These are phyloP conservation scores for Aegilops tauschii DNA, from an alignment of 176 grass and related monocot genomes.

Conservation along the genomic window DNA sequence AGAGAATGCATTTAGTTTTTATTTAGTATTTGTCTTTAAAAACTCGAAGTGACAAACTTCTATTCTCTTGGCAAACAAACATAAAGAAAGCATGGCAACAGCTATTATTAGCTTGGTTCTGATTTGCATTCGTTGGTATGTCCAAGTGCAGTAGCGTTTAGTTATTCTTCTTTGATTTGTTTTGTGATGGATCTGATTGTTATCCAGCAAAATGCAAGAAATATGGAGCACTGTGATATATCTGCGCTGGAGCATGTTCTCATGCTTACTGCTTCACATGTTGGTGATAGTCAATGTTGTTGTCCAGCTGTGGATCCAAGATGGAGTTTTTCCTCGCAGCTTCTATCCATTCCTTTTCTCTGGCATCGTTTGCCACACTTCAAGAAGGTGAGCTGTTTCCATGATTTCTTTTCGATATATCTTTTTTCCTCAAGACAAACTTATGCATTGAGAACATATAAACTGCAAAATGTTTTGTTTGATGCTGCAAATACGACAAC, in stretches of 20 bases:
- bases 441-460: constrained; percentile 7
- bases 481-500: neutral
- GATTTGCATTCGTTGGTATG: neutral
- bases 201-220: constrained; percentile 62
- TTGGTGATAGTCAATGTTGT: constrained; percentile 53
- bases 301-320: constrained; percentile 58
- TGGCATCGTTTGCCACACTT: constrained; percentile 84
- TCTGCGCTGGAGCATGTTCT: constrained; percentile 80
- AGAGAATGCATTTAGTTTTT: neutral
- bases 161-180: constrained; percentile 9
- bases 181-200: constrained; percentile 16
- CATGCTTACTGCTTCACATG: constrained; percentile 71
- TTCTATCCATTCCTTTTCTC: constrained; percentile 89
- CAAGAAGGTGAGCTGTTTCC: constrained; percentile 66
- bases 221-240: constrained; percentile 27
- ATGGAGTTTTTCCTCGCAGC: constrained; percentile 85
- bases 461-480: constrained; percentile 5
- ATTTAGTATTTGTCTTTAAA: neutral
- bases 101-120: neutral
- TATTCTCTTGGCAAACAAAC: neutral
- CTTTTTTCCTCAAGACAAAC: neutral
- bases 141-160: neutral
- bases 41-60: neutral
- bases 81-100: neutral
- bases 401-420: constrained; percentile 13